These are phyloP conservation scores for Rasamsonia emersonii DNA, from an alignment of 2,329 filamentous ascomycete genomes.

Conservation along the genomic window DNA sequence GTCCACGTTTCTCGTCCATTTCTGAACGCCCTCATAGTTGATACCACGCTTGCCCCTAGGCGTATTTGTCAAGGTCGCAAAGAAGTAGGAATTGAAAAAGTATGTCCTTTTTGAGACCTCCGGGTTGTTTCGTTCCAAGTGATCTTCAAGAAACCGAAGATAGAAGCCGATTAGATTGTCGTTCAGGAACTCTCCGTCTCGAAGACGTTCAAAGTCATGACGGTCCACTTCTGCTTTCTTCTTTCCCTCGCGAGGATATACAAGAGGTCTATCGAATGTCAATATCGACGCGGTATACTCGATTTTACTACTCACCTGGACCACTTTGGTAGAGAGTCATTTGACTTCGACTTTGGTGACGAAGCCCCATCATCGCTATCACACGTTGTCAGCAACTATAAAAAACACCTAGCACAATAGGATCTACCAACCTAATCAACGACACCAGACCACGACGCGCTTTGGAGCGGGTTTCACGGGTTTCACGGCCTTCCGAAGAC, in stretches of 20 bases:
- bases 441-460: slow-evolving; percentile 13
- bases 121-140: slow-evolving; percentile 47
- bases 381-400: not conserved
- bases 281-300: not conserved
- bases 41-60: slow-evolving; percentile 48
- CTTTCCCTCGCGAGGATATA: slow-evolving; percentile 38
- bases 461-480: slow-evolving; percentile 24
- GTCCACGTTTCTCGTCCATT: slow-evolving; percentile 81
- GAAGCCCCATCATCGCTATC: not conserved
- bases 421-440: slow-evolving; percentile 14
- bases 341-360: not conserved
- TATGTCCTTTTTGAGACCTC: slow-evolving; percentile 59
- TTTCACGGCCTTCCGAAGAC: slow-evolving; percentile 10
- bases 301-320: slow-evolving; percentile 2
- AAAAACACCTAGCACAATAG: no score
- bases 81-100: slow-evolving; percentile 93
- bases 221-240: slow-evolving; percentile 38
- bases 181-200: slow-evolving; percentile 81
- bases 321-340: not conserved
- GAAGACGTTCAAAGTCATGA: slow-evolving; percentile 55
- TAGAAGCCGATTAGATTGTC: slow-evolving; percentile 91
- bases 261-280: slow-evolving; percentile 24
- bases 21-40: slow-evolving; percentile 76
- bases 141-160: slow-evolving; percentile 61
- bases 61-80: slow-evolving; percentile 60